These are phyloP conservation scores for Beta vulgaris DNA, from an alignment of 148 eudicot genomes.

Conservation along the genomic window DNA sequence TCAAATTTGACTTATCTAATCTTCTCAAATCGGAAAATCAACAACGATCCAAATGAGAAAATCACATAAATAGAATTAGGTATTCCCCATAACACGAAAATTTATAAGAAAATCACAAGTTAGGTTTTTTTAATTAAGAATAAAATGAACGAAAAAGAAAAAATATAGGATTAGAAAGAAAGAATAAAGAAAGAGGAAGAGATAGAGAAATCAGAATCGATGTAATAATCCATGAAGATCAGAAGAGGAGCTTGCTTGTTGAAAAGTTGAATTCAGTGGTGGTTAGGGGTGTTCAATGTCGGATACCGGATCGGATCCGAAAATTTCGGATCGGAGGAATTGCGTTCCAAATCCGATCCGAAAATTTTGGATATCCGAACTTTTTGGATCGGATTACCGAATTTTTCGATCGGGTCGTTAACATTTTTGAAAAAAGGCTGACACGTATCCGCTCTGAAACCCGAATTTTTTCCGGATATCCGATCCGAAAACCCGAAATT, in stretches of 20 bases:
- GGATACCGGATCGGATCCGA: too few species aligned
- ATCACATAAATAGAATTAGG: slow-evolving; percentile 13
- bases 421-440: too few species aligned
- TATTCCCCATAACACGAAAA: slow-evolving; percentile 13
- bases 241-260: slow-evolving; percentile 22
- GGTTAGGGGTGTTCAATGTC: too few species aligned
- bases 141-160: neutral
- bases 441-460: too few species aligned
- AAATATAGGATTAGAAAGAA: neutral
- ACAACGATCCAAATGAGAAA: slow-evolving; percentile 28
- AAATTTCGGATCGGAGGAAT: too few species aligned
- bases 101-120: slow-evolving; percentile 16
- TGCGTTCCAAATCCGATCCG: too few species aligned
- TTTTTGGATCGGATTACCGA: too few species aligned
- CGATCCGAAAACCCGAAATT: too few species aligned
- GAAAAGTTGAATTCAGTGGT: slow-evolving; percentile 1
- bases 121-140: slow-evolving; percentile 23
- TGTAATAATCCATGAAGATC: slow-evolving; percentile 20
- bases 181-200: neutral
- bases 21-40: slow-evolving; percentile 18
- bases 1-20: slow-evolving; percentile 27
- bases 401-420: too few species aligned
- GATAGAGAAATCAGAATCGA: neutral
- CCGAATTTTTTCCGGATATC: too few species aligned
- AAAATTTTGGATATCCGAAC: too few species aligned